These are phyloP conservation scores for Boletus huronensis DNA, from an alignment of 768 basidiomycete genomes.

Conservation along the genomic window DNA sequence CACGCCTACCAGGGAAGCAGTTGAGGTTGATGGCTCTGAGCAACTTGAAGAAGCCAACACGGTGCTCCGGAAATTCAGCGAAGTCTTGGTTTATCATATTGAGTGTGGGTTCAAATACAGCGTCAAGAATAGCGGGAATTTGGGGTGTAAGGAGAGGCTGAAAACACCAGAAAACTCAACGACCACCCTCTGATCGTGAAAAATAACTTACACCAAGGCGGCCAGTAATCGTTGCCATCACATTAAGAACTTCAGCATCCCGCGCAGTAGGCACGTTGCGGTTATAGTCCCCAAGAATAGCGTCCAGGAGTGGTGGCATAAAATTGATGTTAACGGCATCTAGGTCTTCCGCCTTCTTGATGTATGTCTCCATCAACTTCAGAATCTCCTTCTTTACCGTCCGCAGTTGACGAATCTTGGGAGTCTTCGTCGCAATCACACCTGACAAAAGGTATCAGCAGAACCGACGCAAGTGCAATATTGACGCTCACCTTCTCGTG, in stretches of 20 bases:
- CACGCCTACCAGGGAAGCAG: constrained; percentile 88
- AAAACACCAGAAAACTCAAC: constrained; percentile 8
- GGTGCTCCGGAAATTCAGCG: constrained; percentile 97
- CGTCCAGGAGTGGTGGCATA: constrained; percentile 93
- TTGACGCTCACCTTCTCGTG: constrained; percentile 63
- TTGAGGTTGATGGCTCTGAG: constrained; percentile 87
- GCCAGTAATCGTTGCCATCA: constrained; percentile 91
- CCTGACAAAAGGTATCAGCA: constrained; percentile 44
- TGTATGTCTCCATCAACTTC: constrained; percentile 96
- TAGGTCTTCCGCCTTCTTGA: constrained; percentile 95
- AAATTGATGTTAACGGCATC: constrained; percentile 89
- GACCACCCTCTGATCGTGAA: not conserved
- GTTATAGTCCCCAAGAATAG: constrained; percentile 96
- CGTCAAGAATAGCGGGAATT: constrained; percentile 92
- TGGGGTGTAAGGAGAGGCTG: constrained; percentile 87
- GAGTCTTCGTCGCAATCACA: constrained; percentile 90
- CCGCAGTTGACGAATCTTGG: constrained; percentile 88
- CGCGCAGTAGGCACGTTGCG: constrained; percentile 90
- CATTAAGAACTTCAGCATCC: constrained; percentile 95
- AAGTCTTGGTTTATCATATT: constrained; percentile 99
- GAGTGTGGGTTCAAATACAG: constrained; percentile 94
- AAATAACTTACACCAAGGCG: constrained; percentile 73
- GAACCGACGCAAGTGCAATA: not conserved
- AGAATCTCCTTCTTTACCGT: constrained; percentile 99
- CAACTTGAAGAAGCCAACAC: constrained; percentile 94